Conservation (phyloP, 2,329 filamentous ascomycete species). For the Chaetomium globosum region DNA sequence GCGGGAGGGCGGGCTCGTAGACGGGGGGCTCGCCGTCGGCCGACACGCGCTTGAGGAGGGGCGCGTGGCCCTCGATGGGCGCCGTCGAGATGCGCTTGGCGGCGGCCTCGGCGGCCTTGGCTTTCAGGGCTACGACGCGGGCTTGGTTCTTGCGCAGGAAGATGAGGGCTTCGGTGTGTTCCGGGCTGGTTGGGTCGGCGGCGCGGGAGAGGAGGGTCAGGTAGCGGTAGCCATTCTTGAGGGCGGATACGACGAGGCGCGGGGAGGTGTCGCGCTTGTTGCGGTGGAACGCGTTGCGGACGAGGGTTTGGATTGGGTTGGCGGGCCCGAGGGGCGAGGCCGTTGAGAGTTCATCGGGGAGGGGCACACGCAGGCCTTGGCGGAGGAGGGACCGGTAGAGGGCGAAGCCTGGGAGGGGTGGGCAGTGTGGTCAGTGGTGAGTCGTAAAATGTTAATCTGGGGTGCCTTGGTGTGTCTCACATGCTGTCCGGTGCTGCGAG, state of each 20-base stretch:
- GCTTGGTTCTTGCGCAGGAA: constrained; percentile 44
- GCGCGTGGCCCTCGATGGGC: constrained; percentile 34
- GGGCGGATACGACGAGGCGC: constrained; percentile 62
- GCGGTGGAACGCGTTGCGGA: constrained; percentile 64
- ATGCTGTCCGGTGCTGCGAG: constrained; percentile 58
- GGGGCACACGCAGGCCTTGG: constrained; percentile 55
- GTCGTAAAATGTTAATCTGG: background rate
- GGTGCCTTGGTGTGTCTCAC: constrained; percentile 38
- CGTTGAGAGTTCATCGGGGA: constrained; percentile 52
- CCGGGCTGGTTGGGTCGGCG: constrained; percentile 44
- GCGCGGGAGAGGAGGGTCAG: constrained; percentile 48
- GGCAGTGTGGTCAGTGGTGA: constrained; percentile 7
- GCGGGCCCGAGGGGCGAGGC: constrained; percentile 32
- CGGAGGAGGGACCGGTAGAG: constrained; percentile 72
- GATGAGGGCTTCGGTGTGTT: constrained; percentile 47
- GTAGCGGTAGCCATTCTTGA: constrained; percentile 67
- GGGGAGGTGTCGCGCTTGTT: constrained; percentile 62
- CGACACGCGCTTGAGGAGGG: constrained; percentile 41
- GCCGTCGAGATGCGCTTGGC: constrained; percentile 22
- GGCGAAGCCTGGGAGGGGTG: constrained; percentile 58
- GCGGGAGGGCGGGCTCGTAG: constrained; percentile 53
- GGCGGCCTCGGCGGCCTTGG: background rate
- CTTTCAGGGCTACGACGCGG: constrained; percentile 29
- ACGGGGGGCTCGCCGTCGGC: constrained; percentile 44
- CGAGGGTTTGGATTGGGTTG: constrained; percentile 58